Conservation (phyloP, 2,329 filamentous ascomycete species). For the Colletotrichum tofieldiae region DNA sequence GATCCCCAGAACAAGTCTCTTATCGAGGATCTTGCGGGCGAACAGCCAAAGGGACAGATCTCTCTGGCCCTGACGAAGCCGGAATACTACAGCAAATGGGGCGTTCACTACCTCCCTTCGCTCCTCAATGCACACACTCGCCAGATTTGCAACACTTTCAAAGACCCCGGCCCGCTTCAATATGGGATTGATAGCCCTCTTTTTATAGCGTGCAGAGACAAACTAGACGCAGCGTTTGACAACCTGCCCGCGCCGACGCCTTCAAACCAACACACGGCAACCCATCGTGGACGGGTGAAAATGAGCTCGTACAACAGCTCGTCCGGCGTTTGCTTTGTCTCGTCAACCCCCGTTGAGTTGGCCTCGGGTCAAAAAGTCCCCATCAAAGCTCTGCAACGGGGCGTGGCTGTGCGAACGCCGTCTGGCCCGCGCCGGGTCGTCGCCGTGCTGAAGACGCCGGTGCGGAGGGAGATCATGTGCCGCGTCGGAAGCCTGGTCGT, state of each 20-base stretch:
- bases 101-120: conserved; percentile 71
- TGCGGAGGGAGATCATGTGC: conserved; percentile 60
- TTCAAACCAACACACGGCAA: conserved; percentile 46
- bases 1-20: conserved; percentile 63
- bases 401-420: conserved; percentile 67
- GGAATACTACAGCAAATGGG: conserved; percentile 66
- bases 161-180: conserved; percentile 70
- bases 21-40: conserved; percentile 63
- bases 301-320: conserved; percentile 63
- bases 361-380: conserved; percentile 57
- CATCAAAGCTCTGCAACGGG: conserved; percentile 61
- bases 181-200: conserved; percentile 68
- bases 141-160: conserved; percentile 75
- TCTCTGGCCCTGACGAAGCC: conserved; percentile 60
- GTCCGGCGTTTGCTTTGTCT: conserved; percentile 68
- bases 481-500: conserved; percentile 64
- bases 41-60: conserved; percentile 65
- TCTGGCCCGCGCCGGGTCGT: conserved; percentile 64
- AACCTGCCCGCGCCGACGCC: conserved; percentile 61
- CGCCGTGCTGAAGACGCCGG: conserved; percentile 66
- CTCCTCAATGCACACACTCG: conserved; percentile 69
- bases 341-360: conserved; percentile 62
- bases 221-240: conserved; percentile 66
- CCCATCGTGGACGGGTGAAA: conserved; percentile 44
- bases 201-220: conserved; percentile 65